Conservation (phyloP, 2,329 filamentous ascomycete species). For the Pezicula neosporulosa region DNA sequence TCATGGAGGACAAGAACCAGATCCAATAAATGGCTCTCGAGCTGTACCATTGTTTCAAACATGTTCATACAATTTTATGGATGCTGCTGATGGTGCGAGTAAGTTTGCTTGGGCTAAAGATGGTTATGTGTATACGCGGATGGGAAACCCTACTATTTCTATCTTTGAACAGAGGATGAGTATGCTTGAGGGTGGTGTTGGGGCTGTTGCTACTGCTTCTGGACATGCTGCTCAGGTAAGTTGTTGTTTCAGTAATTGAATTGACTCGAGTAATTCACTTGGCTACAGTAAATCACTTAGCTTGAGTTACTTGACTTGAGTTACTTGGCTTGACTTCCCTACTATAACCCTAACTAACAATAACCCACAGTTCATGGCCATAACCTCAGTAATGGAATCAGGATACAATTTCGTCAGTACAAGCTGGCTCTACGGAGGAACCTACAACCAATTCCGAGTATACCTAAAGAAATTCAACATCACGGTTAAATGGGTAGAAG, state of each 20-base stretch:
- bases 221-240: constrained; percentile 56
- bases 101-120: constrained; percentile 69
- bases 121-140: constrained; percentile 67
- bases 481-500: constrained; percentile 59
- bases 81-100: constrained; percentile 64
- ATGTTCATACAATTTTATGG: constrained; percentile 65
- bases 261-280: too few species aligned
- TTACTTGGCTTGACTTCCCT: too few species aligned
- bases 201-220: constrained; percentile 58
- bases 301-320: too few species aligned
- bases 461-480: constrained; percentile 62
- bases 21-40: constrained; percentile 59
- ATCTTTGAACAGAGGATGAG: constrained; percentile 68
- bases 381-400: constrained; percentile 55
- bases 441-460: constrained; percentile 68
- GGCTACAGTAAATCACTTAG: too few species aligned
- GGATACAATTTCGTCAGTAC: constrained; percentile 67
- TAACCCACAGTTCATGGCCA: constrained; percentile 51
- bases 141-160: constrained; percentile 58
- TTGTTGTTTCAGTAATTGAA: too few species aligned
- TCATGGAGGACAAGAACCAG: constrained; percentile 59
- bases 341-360: too few species aligned
- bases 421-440: constrained; percentile 61
- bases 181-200: constrained; percentile 64
- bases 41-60: constrained; percentile 70